A percentile compares a stretch with the other conserved stretches of the same genome.
Evolutionary conservation across 768 basidiomycete genomes (phyloP).

Genomic region (Mycena kentingensis): DNA sequence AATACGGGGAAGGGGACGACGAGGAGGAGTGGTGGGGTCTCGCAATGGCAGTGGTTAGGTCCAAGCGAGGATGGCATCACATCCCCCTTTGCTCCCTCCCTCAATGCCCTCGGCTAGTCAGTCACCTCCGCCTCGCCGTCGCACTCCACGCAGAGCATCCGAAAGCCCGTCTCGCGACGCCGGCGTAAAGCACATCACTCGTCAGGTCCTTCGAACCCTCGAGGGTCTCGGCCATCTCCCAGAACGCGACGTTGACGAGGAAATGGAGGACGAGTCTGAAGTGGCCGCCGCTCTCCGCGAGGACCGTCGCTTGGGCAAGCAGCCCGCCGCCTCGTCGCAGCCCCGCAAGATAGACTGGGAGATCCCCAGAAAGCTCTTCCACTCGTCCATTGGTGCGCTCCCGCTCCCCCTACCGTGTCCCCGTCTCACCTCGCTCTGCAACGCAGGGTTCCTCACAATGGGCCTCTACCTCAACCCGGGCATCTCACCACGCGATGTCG

Average conservation of each 20-base stretch:
- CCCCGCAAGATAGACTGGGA: conserved; percentile 74
- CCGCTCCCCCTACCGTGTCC: conserved; percentile 42
- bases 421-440: conserved; percentile 32
- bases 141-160: conserved; percentile 9
- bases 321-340: conserved; percentile 12
- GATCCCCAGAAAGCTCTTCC: conserved; percentile 84
- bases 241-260: conserved; percentile 32
- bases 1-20: no score
- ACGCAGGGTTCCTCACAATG: conserved; percentile 62
- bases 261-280: conserved; percentile 36
- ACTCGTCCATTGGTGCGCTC: conserved; percentile 82
- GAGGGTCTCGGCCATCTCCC: conserved; percentile 47
- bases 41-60: background rate
- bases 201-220: conserved; percentile 50
- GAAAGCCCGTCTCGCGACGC: conserved; percentile 31
- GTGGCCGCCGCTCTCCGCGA: conserved; percentile 29
- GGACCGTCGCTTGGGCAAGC: conserved; percentile 26
- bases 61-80: background rate
- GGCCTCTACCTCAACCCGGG: conserved; percentile 56
- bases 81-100: background rate
- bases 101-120: conserved; percentile 2
- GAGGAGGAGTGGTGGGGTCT: no score
- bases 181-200: conserved; percentile 48
- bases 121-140: conserved; percentile 5
- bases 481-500: conserved; percentile 48